A percentile compares a stretch with the other conserved stretches of the same genome.
These are phyloP conservation scores for Vinca major DNA, from an alignment of 305 asterid genomes.

Conservation along the genomic window DNA sequence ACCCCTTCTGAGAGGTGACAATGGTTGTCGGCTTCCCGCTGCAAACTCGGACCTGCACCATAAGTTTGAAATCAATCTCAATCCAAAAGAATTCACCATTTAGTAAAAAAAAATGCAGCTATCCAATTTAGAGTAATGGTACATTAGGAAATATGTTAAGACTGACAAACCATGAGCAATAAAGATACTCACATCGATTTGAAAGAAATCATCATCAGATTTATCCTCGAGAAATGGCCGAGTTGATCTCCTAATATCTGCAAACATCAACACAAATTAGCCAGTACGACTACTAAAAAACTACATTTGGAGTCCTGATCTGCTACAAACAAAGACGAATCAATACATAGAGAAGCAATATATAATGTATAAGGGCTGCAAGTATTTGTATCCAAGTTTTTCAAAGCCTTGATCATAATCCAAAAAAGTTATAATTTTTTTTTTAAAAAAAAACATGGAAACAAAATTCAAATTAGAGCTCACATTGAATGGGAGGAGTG, in stretches of 20 bases:
- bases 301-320: neutral
- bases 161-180: slow-evolving; percentile 13
- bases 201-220: slow-evolving; percentile 77
- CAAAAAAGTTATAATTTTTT: too few species aligned
- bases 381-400: neutral
- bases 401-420: neutral
- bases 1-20: slow-evolving; percentile 66
- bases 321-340: neutral
- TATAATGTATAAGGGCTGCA: neutral
- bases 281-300: neutral
- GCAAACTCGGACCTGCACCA: slow-evolving; percentile 55
- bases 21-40: slow-evolving; percentile 75
- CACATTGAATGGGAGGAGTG: slow-evolving; percentile 78
- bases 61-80: slow-evolving; percentile 5
- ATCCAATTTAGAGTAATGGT: neutral
- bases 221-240: slow-evolving; percentile 69
- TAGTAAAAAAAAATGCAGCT: neutral
- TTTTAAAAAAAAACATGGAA: neutral
- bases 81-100: neutral
- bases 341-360: neutral
- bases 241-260: slow-evolving; percentile 76
- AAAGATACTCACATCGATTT: slow-evolving; percentile 64
- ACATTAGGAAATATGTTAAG: neutral
- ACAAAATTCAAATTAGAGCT: slow-evolving; percentile 21
- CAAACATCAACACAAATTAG: slow-evolving; percentile 10